Base-by-base conservation (phyloP, 163 green algal species). In the Chlorella variabilis region DNA sequence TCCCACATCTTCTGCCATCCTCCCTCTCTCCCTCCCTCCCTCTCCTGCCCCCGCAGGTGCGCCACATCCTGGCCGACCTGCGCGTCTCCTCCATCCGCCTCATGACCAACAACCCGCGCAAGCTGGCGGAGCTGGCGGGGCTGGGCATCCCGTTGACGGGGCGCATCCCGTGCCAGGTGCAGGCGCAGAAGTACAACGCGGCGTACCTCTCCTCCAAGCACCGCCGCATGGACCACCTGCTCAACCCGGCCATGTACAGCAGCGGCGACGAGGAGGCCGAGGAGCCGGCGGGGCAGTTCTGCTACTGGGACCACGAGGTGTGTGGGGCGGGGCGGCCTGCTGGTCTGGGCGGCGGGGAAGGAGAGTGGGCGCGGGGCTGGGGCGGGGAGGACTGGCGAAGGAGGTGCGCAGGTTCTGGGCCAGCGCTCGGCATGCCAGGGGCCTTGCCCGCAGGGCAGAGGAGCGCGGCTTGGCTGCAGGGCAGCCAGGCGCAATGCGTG, bases 41-140 rank as follows among this genome's bases (percentile, higher is more conserved):
- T 31, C 56, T 65, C 56, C 21, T 65, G 9, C 56, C 56, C 56
- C 25, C 7, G 13, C 33, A n/a, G 62, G 31, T 48, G 71, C 68
- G 80, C 33, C 96, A 97, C 87, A 98, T 98, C 71, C 90, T 98
- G 23, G 29, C 56, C 1, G 91, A 97, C 65, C 68, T 98, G 77
- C 78, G 86, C 69, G 70, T 98, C 15, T 86, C 88, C 41, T 95
- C 86, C 83, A 91, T 98, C 17, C 61, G 84, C 29, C 89, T 98
- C 77, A 97, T 98, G 89, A 98, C 95, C 41, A 98, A 98, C 90
- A 98, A 98, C 89, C 95, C 95, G 7, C 89, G 96, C 62, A 98
- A 98, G 87, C 94, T 98, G 27, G 84, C 83, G 73, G 73, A 92
- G 80, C 79, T 98, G 65, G 81, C 78, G 29, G 63, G 59, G 45